These are phyloP conservation scores for Phyllosticta citriasiana DNA, from an alignment of 2,329 filamentous ascomycete species.

Conservation along the genomic window DNA sequence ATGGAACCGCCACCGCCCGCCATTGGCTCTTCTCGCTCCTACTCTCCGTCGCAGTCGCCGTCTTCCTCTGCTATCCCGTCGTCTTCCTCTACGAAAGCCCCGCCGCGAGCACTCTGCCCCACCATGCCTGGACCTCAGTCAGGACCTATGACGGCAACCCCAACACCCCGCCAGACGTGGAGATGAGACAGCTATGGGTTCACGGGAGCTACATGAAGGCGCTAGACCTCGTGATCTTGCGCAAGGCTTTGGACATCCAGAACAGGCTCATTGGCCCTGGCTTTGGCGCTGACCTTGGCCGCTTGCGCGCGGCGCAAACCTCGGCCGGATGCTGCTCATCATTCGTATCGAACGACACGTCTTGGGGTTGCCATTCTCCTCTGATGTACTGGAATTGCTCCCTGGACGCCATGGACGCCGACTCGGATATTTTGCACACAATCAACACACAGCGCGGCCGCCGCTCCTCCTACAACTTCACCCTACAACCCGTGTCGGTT, in stretches of 20 bases:
- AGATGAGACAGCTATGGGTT: constrained; percentile 74
- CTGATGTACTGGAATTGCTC: constrained; percentile 71
- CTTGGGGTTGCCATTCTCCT: constrained; percentile 76
- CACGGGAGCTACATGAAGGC: constrained; percentile 74
- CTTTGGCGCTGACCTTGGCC: constrained; percentile 13
- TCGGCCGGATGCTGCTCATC: constrained; percentile 10
- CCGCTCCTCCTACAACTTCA: constrained; percentile 61
- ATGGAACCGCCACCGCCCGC: constrained; percentile 59
- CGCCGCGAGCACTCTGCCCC: constrained; percentile 60
- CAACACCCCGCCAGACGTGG: constrained; percentile 53
- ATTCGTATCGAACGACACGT: constrained; percentile 1
- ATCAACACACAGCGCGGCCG: constrained; percentile 56
- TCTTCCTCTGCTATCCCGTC: constrained; percentile 62
- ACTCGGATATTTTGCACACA: constrained; percentile 55
- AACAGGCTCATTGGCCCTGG: constrained; percentile 52
- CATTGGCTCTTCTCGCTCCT: constrained; percentile 68
- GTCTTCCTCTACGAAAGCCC: constrained; percentile 67
- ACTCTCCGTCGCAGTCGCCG: constrained; percentile 60
- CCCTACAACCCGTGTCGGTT: constrained; percentile 66
- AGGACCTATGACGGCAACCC: constrained; percentile 48
- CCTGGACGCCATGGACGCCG: constrained; percentile 46
- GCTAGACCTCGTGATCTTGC: constrained; percentile 54
- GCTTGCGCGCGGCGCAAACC: neutral
- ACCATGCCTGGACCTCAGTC: constrained; percentile 73
- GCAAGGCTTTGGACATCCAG: constrained; percentile 59